phyloP scores from a whole-genome alignment of 768 basidiomycete species.

The Rhizopogon salebrosus region DNA sequence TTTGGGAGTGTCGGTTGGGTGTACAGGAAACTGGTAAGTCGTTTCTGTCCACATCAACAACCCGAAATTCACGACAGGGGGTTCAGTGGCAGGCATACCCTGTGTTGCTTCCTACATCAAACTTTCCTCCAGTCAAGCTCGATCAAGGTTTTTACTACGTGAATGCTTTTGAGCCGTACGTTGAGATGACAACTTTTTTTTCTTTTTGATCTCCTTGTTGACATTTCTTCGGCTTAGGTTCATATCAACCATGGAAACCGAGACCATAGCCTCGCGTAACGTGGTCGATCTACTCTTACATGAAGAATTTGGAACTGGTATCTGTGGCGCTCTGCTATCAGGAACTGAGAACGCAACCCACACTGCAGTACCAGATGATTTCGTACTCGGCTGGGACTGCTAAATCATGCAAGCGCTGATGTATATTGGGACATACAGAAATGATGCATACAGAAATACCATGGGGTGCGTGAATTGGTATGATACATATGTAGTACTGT shows the following conservation, averaged over 20 bases:
- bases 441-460: background rate
- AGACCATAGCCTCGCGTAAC: conserved; percentile 79
- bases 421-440: background rate
- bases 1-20: conserved; percentile 82
- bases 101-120: conserved; percentile 55
- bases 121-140: conserved; percentile 76
- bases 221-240: conserved; percentile 37
- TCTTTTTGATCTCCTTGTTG: conserved; percentile 1
- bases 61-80: conserved; percentile 4
- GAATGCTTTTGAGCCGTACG: conserved; percentile 87
- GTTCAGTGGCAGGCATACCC: conserved; percentile 84
- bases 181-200: conserved; percentile 11
- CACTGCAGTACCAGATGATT: conserved; percentile 28
- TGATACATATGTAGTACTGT: background rate
- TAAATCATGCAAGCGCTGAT: conserved; percentile 22
- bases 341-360: conserved; percentile 12
- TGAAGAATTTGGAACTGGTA: conserved; percentile 65
- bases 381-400: conserved; percentile 78
- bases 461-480: too few relatives aligned
- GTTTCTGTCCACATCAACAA: background rate
- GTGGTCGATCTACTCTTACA: conserved; percentile 73
- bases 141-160: conserved; percentile 83
- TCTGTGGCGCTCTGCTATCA: conserved; percentile 51
- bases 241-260: conserved; percentile 93
- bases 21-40: conserved; percentile 63